These are phyloP conservation scores for Amylocarpus encephaloides DNA, from an alignment of 2,329 filamentous ascomycete genomes.

Conservation along the genomic window DNA sequence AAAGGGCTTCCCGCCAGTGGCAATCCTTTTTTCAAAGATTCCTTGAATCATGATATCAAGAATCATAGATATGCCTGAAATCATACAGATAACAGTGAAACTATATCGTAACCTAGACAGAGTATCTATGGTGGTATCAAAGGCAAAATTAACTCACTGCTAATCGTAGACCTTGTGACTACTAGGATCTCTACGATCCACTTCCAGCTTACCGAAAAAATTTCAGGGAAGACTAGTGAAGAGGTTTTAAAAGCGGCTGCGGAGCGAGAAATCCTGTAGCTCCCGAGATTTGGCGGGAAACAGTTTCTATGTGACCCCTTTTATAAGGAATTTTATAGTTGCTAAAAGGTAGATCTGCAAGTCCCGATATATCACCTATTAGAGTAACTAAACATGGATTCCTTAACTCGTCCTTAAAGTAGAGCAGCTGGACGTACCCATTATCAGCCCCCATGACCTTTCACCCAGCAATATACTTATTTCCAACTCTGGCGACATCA, in stretches of 20 bases:
- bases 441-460: constrained; percentile 17
- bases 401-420: constrained; percentile 15
- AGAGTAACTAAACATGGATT: constrained; percentile 18
- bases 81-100: no score
- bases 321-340: constrained; percentile 15
- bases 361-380: constrained; percentile 13
- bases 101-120: no score
- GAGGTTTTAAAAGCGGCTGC: constrained; percentile 17
- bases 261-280: constrained; percentile 15
- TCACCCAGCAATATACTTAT: constrained; percentile 31
- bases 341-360: constrained; percentile 15
- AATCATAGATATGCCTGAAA: no score
- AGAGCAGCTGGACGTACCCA: constrained; percentile 14
- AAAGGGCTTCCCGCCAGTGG: no score
- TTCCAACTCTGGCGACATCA: constrained; percentile 24
- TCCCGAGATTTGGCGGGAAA: constrained; percentile 14
- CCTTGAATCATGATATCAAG: no score
- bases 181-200: constrained; percentile 4
- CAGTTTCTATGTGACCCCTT: constrained; percentile 16
- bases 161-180: constrained; percentile 18
- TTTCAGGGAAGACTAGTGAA: constrained; percentile 14
- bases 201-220: constrained; percentile 6
- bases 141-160: constrained; percentile 14
- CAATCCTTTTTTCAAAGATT: no score
- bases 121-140: constrained; percentile 21